Evolutionary conservation across 148 eudicot species (phyloP).

Genomic region (Silene latifolia): DNA sequence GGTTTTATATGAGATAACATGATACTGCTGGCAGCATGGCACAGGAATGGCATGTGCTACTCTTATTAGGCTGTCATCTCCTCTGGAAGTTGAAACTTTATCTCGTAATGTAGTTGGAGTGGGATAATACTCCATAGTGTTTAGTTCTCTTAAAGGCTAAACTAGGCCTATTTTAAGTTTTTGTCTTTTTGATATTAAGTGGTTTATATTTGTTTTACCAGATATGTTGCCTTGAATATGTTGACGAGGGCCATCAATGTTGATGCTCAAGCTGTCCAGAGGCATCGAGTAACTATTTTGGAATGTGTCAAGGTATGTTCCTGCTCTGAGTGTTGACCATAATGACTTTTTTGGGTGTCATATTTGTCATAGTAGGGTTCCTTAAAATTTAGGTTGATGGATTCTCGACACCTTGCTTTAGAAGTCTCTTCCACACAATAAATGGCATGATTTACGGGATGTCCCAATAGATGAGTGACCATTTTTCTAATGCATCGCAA

Average conservation of each 20-base stretch:
- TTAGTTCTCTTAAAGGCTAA: not conserved
- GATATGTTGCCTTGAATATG: slow-evolving; percentile 98
- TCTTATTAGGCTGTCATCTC: not conserved
- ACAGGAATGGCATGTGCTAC: not conserved
- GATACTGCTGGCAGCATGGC: not conserved
- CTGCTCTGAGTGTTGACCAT: not conserved
- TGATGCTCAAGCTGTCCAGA: slow-evolving; percentile 96
- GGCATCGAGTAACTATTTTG: slow-evolving; percentile 89
- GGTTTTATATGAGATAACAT: not conserved
- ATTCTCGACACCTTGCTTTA: not conserved
- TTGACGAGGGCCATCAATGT: slow-evolving; percentile 85
- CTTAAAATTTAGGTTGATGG: not conserved
- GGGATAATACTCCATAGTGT: not conserved
- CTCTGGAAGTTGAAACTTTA: not conserved
- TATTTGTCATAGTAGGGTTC: not conserved
- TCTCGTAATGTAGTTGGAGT: not conserved
- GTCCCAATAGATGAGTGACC: not conserved
- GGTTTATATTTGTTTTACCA: slow-evolving; percentile 27
- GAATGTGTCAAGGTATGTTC: slow-evolving; percentile 95
- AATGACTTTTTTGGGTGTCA: not conserved
- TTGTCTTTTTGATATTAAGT: not conserved
- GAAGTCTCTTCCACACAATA: not conserved
- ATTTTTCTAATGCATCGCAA: too few species aligned
- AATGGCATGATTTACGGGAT: not conserved
- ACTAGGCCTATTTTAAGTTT: not conserved